Evolutionary conservation across 2,329 filamentous ascomycete genomes (phyloP), one percentile per base, ranked within the genome.

Genomic region (Coleophoma crateriformis): DNA sequence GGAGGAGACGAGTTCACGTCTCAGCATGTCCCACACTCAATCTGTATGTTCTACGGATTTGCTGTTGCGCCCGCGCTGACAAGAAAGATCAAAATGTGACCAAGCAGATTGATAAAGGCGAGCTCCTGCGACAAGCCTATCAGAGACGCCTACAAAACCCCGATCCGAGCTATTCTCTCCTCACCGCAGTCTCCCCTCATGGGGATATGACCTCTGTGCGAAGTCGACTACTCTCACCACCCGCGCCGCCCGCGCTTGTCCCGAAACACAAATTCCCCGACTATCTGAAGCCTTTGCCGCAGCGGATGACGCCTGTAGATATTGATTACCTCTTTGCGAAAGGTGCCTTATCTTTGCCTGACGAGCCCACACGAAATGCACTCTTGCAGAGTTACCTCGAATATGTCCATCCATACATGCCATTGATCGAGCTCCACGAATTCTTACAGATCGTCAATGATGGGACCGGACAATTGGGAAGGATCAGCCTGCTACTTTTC

Each of bases 371-470:
- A 34, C 87, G 92, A 61, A 89, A 88, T 65, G 90, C 90, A 51
- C 76, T 96, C 40, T 73, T 97, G 14, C 84, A 85, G 59, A 84
- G 84, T 37, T 96, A 94, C 61, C 78, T 92, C 53, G 88, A 96
- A 70, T 96, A 87, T 65, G 90, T 96, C 7, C 87, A 96, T 66
- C 90, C 91, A 1, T 96, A 89, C 66, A 96, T 96, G 89, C 92
- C 92, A 20, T 74, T 96, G 33, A 71, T 96, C 54, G 90, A 88
- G 72, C 62, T 85, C 62, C 68, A 82, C 65, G 69, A 81, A 64
- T 77, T 85, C 58, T 62, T 86, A 50, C 64, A 71, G 45, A 75
- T 79, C 41, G 76, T 90, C 55, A 81, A 84, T 59, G 74, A 76
- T 50, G 74, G 77, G 11, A 86, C 94, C 64, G 88, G 87, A 13